Evolutionary conservation across 441 rosid genomes (phyloP).

Genomic region (Jatropha multifida): DNA sequence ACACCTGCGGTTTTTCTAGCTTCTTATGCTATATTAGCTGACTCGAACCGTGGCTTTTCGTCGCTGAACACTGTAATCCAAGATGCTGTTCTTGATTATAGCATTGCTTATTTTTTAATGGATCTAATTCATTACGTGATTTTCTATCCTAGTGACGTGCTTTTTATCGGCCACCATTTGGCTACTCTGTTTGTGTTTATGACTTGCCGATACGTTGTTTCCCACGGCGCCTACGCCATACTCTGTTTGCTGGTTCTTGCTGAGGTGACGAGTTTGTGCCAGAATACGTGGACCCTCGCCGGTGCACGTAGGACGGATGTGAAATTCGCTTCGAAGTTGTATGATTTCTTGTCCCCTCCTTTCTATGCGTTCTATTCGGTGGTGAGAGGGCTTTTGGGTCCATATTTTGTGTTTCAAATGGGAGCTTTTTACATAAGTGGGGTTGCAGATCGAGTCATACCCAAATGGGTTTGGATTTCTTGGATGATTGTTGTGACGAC

Average conservation of each 20-base stretch:
- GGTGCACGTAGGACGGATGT: constrained; percentile 47
- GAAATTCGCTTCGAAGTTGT: constrained; percentile 46
- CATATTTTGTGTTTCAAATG: constrained; percentile 61
- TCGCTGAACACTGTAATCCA: constrained; percentile 56
- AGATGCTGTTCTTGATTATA: constrained; percentile 65
- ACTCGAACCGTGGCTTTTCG: constrained; percentile 49
- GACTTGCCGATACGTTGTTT: constrained; percentile 68
- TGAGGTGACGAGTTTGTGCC: constrained; percentile 84
- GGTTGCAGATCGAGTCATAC: constrained; percentile 55
- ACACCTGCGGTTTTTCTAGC: constrained; percentile 71
- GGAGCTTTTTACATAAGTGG: constrained; percentile 52
- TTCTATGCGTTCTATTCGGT: constrained; percentile 66
- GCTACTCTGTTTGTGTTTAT: constrained; percentile 84
- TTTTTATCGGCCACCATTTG: constrained; percentile 83
- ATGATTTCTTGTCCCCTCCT: constrained; percentile 53
- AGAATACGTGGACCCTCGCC: constrained; percentile 83
- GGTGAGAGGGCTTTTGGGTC: constrained; percentile 70
- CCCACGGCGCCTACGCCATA: constrained; percentile 71
- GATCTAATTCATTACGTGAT: constrained; percentile 72
- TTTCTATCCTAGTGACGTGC: constrained; percentile 64
- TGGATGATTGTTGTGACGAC: constrained; percentile 63
- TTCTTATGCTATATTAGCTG: constrained; percentile 47
- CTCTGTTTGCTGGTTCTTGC: constrained; percentile 71
- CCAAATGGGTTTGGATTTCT: constrained; percentile 86
- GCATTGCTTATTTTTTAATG: constrained; percentile 76